Conservation (phyloP, 805 yeast genomes). For the Candida jianshihensis region DNA sequence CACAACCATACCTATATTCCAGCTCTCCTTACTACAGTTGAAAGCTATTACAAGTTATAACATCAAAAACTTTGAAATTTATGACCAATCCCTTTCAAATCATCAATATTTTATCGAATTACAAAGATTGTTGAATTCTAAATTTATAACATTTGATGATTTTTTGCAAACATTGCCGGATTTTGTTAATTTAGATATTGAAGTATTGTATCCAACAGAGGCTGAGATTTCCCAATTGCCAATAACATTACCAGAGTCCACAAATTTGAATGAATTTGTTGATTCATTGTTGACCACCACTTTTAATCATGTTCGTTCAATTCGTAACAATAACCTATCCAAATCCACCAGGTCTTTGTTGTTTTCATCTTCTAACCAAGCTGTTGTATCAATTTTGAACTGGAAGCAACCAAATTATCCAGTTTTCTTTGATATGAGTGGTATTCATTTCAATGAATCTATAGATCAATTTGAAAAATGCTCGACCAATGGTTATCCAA, state of each 20-base stretch:
- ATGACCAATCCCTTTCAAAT: background rate
- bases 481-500: constrained; percentile 35
- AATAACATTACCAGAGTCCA: constrained; percentile 31
- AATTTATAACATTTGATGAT: constrained; percentile 53
- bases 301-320: constrained; percentile 63
- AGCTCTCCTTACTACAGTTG: constrained; percentile 34
- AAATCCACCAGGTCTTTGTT: constrained; percentile 56
- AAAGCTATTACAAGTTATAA: constrained; percentile 24
- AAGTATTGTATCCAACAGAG: constrained; percentile 68
- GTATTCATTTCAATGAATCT: constrained; percentile 35
- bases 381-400: constrained; percentile 86
- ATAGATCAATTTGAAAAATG: constrained; percentile 27
- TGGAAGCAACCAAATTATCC: constrained; percentile 99
- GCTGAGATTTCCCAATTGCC: constrained; percentile 36
- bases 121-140: constrained; percentile 31
- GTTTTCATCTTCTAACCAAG: constrained; percentile 80
- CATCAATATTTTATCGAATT: background rate
- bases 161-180: constrained; percentile 50
- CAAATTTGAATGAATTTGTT: constrained; percentile 64
- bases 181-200: constrained; percentile 62
- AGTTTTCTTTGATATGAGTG: constrained; percentile 77
- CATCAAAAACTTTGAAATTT: constrained; percentile 14
- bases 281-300: constrained; percentile 66
- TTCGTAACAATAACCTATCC: constrained; percentile 28
- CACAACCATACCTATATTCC: constrained; percentile 53